Evolutionary conservation across 225 moss, liverwort and hornwort species (phyloP).

Genomic region (Sphagnum tenellum): DNA sequence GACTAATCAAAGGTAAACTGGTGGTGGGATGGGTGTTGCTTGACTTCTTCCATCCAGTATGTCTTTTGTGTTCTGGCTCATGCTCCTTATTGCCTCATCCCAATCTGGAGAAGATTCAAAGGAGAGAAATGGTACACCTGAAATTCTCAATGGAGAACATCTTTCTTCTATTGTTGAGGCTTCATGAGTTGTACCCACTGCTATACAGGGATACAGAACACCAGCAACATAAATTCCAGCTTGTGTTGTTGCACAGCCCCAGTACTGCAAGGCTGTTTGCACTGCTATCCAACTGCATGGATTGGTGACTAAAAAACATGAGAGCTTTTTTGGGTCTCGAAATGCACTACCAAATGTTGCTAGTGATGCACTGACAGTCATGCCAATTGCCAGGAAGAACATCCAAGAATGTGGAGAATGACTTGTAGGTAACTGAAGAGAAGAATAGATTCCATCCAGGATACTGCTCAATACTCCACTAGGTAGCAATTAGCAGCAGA

Average conservation of each 20-base stretch:
- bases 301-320: constrained; percentile 67
- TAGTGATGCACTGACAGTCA: no score
- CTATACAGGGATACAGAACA: constrained; percentile 33
- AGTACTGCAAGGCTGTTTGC: constrained; percentile 74
- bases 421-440: no score
- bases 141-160: constrained; percentile 51
- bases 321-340: constrained; percentile 65
- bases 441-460: no score
- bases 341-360: constrained; percentile 17
- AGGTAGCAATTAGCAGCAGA: not conserved
- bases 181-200: constrained; percentile 14
- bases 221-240: constrained; percentile 76
- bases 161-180: constrained; percentile 24
- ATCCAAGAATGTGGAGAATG: no score
- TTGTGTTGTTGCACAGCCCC: constrained; percentile 83
- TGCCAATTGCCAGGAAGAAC: no score
- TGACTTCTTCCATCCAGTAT: constrained; percentile 35
- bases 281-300: constrained; percentile 52
- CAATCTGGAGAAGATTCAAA: constrained; percentile 48
- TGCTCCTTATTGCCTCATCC: constrained; percentile 43
- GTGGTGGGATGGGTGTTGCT: constrained; percentile 27
- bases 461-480: no score
- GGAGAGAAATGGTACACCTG: constrained; percentile 43
- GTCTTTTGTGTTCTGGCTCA: constrained; percentile 44
- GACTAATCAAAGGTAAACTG: constrained; percentile 60